Conservation (phyloP, 805 yeast genomes). For the Wickerhamomyces canadensis region DNA sequence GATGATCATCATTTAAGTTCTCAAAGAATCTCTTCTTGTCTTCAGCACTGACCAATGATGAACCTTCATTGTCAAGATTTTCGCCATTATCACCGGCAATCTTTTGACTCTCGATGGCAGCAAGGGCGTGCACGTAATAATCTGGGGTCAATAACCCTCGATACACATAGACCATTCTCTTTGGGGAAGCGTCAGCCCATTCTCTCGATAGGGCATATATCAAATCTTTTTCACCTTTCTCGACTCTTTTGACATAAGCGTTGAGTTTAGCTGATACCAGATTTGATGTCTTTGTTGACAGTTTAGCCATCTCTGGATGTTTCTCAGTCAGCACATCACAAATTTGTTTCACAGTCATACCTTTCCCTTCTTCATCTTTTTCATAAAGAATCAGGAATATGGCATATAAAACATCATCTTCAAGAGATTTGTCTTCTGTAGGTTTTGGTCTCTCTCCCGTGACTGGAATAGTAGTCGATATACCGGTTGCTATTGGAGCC, state of each 20-base stretch:
- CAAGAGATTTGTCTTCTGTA: slow-evolving; percentile 56
- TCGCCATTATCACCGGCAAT: slow-evolving; percentile 11
- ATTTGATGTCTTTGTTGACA: slow-evolving; percentile 77
- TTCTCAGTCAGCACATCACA: slow-evolving; percentile 69
- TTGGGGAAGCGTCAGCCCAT: slow-evolving; percentile 89
- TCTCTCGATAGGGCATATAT: slow-evolving; percentile 75
- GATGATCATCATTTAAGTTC: slow-evolving; percentile 14
- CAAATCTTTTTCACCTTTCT: slow-evolving; percentile 71
- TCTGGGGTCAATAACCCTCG: slow-evolving; percentile 75
- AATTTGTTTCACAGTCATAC: slow-evolving; percentile 87
- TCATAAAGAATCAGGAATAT: slow-evolving; percentile 69
- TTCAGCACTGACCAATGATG: slow-evolving; percentile 19
- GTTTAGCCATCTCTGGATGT: slow-evolving; percentile 80
- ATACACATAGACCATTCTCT: slow-evolving; percentile 83
- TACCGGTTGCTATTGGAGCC: slow-evolving; percentile 50
- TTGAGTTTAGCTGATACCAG: slow-evolving; percentile 77
- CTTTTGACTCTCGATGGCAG: slow-evolving; percentile 51
- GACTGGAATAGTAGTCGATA: slow-evolving; percentile 74
- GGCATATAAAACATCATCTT: slow-evolving; percentile 71
- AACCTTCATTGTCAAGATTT: not conserved
- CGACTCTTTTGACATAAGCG: slow-evolving; percentile 81
- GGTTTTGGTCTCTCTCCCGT: slow-evolving; percentile 75
- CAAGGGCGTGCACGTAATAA: slow-evolving; percentile 65
- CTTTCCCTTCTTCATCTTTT: slow-evolving; percentile 60
- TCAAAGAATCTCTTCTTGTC: slow-evolving; percentile 21